Evolutionary conservation across 345 rosid genomes (phyloP), one percentile per base, ranked within the genome.

Genomic region (Brassica carinata): DNA sequence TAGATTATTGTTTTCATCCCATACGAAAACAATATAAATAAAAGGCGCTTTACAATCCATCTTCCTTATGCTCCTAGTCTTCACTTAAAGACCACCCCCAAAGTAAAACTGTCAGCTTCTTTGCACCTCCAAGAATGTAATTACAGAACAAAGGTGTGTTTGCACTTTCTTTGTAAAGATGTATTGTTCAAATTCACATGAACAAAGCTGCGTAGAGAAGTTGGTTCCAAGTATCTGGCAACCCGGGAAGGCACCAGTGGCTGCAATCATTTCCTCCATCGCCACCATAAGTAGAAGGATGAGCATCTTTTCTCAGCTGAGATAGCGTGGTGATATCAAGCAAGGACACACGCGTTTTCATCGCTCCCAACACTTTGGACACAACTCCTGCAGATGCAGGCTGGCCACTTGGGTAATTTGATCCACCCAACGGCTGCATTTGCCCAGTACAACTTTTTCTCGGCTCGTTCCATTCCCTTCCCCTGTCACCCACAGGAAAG

Each of bases 221-320:
- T 62, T 93, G 98, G 86, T 93, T 95, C 99, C 99, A 95, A 10
- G 93, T 90, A 83, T 95, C 99, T 2, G 99, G 99, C 85, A 95
- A 76, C 11, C 99, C 99, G 0, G 99, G 98, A 45, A 95, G 93
- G 81, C 99, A 95, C 98, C 99, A 95, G 67, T 95, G 99, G 86
- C 99, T 95, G 76, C 99, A 95, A 72, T 95, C 99, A 0, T 71
- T 89, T 73, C 97, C 92, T 76, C 81, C 85, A 5, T 82, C 85
- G 0, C 88, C 84, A 6, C 89, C 66, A 14, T 91, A 91, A 13
- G 85, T 48, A 0, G 99, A 89, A 7, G 98, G 99, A 71, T 95
- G 99, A 7, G 96, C 99, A 34, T 95, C 99, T 80, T 93, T 95
- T 67, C 98, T 87, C 81, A 95, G 71, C 68, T 95, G 99, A 5